Conservation (phyloP, 148 eudicot species). For the Rhododendron simsii region DNA sequence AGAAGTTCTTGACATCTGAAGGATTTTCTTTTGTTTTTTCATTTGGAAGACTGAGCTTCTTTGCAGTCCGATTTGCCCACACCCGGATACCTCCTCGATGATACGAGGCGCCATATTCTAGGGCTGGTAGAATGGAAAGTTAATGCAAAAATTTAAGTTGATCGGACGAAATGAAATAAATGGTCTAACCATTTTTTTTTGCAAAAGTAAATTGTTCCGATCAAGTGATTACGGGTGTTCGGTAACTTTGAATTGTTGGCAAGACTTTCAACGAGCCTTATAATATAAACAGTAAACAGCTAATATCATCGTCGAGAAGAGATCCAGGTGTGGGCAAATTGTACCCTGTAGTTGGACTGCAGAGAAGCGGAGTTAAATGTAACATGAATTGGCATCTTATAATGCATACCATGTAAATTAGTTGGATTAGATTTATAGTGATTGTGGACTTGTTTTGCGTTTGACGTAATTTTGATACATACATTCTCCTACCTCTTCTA, state of each 20-base stretch:
- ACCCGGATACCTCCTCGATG: background rate
- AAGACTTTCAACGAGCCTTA: background rate
- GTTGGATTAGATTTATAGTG: too few relatives aligned
- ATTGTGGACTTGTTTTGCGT: too few relatives aligned
- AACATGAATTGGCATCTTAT: background rate
- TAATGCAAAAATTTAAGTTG: background rate
- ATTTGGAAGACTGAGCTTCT: background rate
- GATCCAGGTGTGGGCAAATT: background rate
- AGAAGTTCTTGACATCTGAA: background rate
- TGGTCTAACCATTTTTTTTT: background rate
- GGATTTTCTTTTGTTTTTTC: background rate
- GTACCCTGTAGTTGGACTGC: background rate
- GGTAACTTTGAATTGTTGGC: background rate
- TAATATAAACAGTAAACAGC: too few relatives aligned
- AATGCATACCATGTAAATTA: background rate
- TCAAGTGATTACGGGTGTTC: background rate
- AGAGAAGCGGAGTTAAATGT: background rate
- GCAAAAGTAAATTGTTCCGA: too few relatives aligned
- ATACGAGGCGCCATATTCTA: background rate
- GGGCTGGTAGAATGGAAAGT: background rate
- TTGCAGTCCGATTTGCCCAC: background rate
- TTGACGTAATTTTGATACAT: too few relatives aligned
- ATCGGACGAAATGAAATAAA: background rate
- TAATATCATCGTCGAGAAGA: too few relatives aligned
- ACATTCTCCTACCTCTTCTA: too few relatives aligned